Base-by-base conservation (phyloP, 169 alveolate species). In the Cryptosporidium sp. region DNA sequence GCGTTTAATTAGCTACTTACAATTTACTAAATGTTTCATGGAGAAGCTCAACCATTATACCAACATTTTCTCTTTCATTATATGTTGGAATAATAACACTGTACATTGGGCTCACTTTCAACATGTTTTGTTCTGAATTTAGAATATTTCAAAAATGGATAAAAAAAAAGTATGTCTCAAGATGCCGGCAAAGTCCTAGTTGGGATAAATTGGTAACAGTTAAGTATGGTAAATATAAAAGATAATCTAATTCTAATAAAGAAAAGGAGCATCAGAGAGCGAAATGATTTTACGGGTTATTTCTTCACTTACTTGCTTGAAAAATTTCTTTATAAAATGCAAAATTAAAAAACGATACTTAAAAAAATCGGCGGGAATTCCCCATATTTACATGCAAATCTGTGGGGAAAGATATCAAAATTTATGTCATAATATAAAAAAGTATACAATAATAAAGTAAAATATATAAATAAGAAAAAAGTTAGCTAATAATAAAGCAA, bases 11-110 rank as follows among this genome's bases (percentile, higher is more conserved):
- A 56, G 8, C 8, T 39, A 68, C 67, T 71, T 94, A 95, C 97
- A 94, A 91, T 84, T 94, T 69, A 45, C 93, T 70, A 65, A 97
- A 95, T 67, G 95, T 93, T 35, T 96, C 94, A 86, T 95, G 93
- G 9, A 98, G 91, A 85, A 97, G 93, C 91, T 95, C 94, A 14
- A 96, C 92, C 14, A 98, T 85, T 26, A 96, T 93, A 7, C 99
- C 98, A 3, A 98, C 73, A 93, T 98, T 98, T 68, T 97, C 99
- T 71, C 97, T 95, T 91, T 98, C 99, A 84, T 98, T 96, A 85
- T 97, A 97, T 3, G 99, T 98, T 14, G 99, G 99, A 53, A 98
- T 92, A 52, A 98, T 91, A 23, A 98, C 95, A 14, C 98, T 95
- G 93, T 97, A 97, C 75, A 58, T 58, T 21, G 53, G 71, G n/a